phyloP scores from a whole-genome alignment of 495 filamentous ascomycete species.

The Pseudevernia furfuracea region DNA sequence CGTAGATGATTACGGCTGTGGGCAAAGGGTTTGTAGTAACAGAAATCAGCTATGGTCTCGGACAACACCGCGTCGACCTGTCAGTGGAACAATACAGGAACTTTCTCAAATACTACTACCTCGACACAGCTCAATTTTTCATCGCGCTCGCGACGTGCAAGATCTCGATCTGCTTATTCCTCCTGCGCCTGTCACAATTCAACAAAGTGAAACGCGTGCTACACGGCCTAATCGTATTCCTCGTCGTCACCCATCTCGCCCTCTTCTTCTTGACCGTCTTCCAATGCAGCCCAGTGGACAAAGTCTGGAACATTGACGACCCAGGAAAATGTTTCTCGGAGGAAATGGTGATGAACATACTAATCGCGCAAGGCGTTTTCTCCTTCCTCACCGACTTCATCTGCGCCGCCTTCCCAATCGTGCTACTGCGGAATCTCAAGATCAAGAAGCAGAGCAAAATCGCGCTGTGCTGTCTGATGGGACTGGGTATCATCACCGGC shows the following conservation, averaged over 20 bases:
- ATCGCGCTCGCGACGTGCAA: conserved; percentile 32
- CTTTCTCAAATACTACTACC: conserved; percentile 20
- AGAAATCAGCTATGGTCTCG: conserved; percentile 17
- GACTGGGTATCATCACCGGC: conserved; percentile 38
- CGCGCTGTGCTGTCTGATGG: conserved; percentile 41
- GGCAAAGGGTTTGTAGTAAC: conserved; percentile 18
- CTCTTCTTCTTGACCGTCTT: conserved; percentile 15
- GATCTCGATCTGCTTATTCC: conserved; percentile 35
- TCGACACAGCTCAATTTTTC: conserved; percentile 21
- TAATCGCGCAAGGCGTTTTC: conserved; percentile 20
- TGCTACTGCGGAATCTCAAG: conserved; percentile 43
- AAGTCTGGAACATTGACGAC: conserved; percentile 13
- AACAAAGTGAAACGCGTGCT: conserved; percentile 4
- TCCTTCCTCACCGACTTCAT: conserved; percentile 39
- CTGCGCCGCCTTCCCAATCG: conserved; percentile 39
- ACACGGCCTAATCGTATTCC: conserved; percentile 11
- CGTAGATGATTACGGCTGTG: not conserved
- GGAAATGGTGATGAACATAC: conserved; percentile 7
- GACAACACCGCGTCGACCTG: conserved; percentile 12
- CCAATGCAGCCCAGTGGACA: conserved; percentile 18
- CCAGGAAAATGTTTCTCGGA: conserved; percentile 15
- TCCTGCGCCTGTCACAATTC: conserved; percentile 20
- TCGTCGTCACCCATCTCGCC: conserved; percentile 14
- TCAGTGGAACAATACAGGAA: conserved; percentile 6
- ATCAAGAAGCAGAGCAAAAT: conserved; percentile 41